Evolutionary conservation across 495 filamentous ascomycete genomes (phyloP), one percentile per base, ranked within the genome.

Genomic region (Penicillium verhagenii): DNA sequence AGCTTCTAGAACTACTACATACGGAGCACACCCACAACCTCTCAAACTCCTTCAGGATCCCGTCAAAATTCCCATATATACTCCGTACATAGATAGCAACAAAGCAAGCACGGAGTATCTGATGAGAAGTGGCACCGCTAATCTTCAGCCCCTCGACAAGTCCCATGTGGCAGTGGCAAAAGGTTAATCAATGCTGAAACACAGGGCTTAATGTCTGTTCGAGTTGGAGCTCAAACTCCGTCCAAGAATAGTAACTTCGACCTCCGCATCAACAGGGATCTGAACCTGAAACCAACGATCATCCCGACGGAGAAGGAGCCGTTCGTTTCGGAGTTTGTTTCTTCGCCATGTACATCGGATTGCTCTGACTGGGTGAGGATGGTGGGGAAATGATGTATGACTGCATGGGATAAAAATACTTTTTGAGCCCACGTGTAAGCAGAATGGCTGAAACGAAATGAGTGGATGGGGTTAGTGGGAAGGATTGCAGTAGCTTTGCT

Each of bases 281-380:
- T n/a, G n/a, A n/a, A n/a, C 28, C 14, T 54, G 54, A 61, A 57
- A 57, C 58, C 29, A 29, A 14, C 19, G 58, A 61, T 61, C 46
- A 51, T 21, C 54, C 53, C 4, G 47, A 52, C 47, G 58, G 50
- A 47, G 52, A 14, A 16, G 31, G 19, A 10, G 54, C 50, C 44
- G 50, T 56, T 55, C 53, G 53, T 50, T 57, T 46, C 54, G 35
- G 39, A n/a, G 33, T 26, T 47, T 18, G 26, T 16, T 42, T 54
- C 39, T 47, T 50, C 46, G 51, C 39, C 25, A 20, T 45, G 33
- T 29, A 16, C 53, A 48, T 55, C 19, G 35, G 26, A 33, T 19
- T 19, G 23, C 19, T 20, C 2, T 26, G 16, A 37, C n/a, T 49
- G 20, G n/a, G 29, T 16, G 26, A 33, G 28, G 49, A 29, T 3